Evolutionary conservation across 2,329 filamentous ascomycete genomes (phyloP).

Genomic region (Penicillium janthinellum): DNA sequence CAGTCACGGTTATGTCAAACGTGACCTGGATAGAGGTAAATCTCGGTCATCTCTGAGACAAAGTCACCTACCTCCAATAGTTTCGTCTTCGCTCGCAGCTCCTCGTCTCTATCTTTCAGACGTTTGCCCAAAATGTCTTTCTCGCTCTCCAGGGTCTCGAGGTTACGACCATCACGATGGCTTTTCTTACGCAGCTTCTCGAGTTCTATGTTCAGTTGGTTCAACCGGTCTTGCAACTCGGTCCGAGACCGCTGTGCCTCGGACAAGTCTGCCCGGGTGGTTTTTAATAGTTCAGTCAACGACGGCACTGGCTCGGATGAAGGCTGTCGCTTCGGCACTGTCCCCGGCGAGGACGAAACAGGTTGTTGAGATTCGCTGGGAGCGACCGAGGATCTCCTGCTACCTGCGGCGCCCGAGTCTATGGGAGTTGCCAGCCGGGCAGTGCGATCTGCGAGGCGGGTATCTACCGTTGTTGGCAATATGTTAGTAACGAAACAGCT

Average conservation of each 20-base stretch:
- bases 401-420: constrained; percentile 13
- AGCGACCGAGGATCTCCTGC: constrained; percentile 23
- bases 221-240: constrained; percentile 66
- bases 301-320: constrained; percentile 27
- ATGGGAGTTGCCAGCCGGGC: constrained; percentile 51
- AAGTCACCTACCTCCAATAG: constrained; percentile 66
- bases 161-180: constrained; percentile 60
- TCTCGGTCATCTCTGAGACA: background rate
- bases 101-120: constrained; percentile 79
- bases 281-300: constrained; percentile 36
- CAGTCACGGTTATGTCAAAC: constrained; percentile 12
- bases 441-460: constrained; percentile 67
- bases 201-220: constrained; percentile 65
- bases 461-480: constrained; percentile 51
- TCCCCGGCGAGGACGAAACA: constrained; percentile 32
- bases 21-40: background rate
- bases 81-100: constrained; percentile 80
- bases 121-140: constrained; percentile 64
- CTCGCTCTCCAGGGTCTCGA: constrained; percentile 65
- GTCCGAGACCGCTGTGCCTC: constrained; percentile 75
- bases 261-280: constrained; percentile 66
- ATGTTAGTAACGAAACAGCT: constrained; percentile 26
- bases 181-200: constrained; percentile 62
- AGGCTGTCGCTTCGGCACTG: constrained; percentile 32
- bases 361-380: constrained; percentile 24